Base-by-base conservation (phyloP, 176 grass and related monocot species). In the Paspalum notatum region DNA sequence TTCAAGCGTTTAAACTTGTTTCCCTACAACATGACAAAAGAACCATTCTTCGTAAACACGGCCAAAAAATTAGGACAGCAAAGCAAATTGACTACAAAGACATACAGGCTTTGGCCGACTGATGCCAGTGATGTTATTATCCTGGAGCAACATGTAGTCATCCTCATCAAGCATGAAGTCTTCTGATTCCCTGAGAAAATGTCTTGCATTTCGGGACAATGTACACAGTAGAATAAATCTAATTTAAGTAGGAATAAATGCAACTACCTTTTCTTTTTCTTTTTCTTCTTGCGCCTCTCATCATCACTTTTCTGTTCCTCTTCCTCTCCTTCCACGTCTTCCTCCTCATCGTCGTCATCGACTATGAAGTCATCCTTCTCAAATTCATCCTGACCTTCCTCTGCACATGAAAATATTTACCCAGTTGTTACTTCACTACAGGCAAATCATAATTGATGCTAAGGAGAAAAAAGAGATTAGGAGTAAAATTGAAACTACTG, bases 321-420 rank as follows among this genome's bases (percentile, higher is more conserved):
- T 45, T 93, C 95, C 27, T 90, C 91, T 20, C 38, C 77, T 44
- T 80, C 77, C 41, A 80, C 93, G 5, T 93, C 95, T 4, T 94
- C 94, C 17, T 97, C 91, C 32, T 97, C 94, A 12, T 95, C 93
- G 12, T 67, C 84, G 10, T 99, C 96, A 76, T 99, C 97, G n/a
- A 96, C 97, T 86, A 96, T 99, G 77, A 99, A 99, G 40, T 89
- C 90, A 86, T 95, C 96, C 86, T 95, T 93, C 73, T 96, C 97
- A 50, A 91, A 99, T 71, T 99, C 97, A 78, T 99, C 80, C 20
- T 96, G 86, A 13, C 89, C 97, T 1, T 95, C 94, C 38, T 94
- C 97, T 99, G 79, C 74, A 71, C 39, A 82, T 15, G 21, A 62
- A 67, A 42, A 49, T 20, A 70, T 77, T 77, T 64, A 70, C 21